phyloP scores from a whole-genome alignment of 1,284 basidiomycete species.

The Puccinia sorghi region DNA sequence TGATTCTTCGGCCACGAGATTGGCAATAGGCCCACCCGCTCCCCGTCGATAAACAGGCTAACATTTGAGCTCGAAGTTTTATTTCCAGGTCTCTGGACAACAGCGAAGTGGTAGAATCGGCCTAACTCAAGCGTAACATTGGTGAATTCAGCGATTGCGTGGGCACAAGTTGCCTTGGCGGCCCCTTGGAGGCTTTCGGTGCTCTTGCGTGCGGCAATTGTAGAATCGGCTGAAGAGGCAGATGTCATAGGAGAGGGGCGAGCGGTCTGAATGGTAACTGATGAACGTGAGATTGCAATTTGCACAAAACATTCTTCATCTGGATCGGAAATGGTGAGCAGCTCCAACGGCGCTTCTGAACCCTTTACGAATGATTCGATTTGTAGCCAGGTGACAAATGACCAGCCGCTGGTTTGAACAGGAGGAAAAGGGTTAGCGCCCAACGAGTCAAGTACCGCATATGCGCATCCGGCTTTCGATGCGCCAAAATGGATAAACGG shows the following conservation, averaged over 20 bases:
- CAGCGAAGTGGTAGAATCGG: slow-evolving; percentile 45
- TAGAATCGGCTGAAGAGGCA: background rate
- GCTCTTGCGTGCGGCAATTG: background rate
- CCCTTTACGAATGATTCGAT: slow-evolving; percentile 44
- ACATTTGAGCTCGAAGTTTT: slow-evolving; percentile 28
- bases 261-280: slow-evolving; percentile 35
- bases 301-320: slow-evolving; percentile 34
- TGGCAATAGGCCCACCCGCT: slow-evolving; percentile 7
- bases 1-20: slow-evolving; percentile 27
- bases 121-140: slow-evolving; percentile 13
- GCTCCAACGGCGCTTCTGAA: slow-evolving; percentile 19
- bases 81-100: slow-evolving; percentile 38
- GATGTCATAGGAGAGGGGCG: slow-evolving; percentile 6
- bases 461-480: slow-evolving; percentile 21
- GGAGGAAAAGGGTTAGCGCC: slow-evolving; percentile 38
- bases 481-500: slow-evolving; percentile 48
- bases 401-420: slow-evolving; percentile 32
- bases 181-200: background rate
- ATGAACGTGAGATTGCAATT: slow-evolving; percentile 34
- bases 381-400: slow-evolving; percentile 45
- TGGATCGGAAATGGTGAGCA: slow-evolving; percentile 45
- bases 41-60: slow-evolving; percentile 35
- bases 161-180: background rate
- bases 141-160: slow-evolving; percentile 22
- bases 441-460: slow-evolving; percentile 41